Base-by-base conservation (phyloP, 495 filamentous ascomycete genomes). In the Durotheca rogersii region DNA sequence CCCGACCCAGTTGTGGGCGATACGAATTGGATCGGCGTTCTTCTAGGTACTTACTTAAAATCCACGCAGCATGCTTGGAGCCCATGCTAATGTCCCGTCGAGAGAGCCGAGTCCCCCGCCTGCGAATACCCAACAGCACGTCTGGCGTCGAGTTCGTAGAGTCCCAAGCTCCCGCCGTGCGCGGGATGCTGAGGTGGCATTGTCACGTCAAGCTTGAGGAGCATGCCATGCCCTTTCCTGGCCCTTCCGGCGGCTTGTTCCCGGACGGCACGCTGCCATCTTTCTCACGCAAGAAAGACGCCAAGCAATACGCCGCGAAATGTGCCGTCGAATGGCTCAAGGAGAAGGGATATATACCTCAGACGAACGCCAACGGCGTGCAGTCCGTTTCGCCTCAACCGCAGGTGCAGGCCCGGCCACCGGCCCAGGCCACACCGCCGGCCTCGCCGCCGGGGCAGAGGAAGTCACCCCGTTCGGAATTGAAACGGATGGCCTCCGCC, bases 221-320 rank as follows among this genome's bases (percentile, higher is more conserved):
- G 27, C 51, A 62, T 9, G 11, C 17, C 6, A 20, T 23, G 9
- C 15, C 37, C 1, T 71, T 75, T 36, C 71, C 70, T 6, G 30
- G 51, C 34, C 32, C 46, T 4, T 47, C 47, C 25, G 53, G 41
- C 23, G 65, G 61, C 11, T 44, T 56, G n/a, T 33, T 56, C 10
- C 15, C 39, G 34, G 31, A 60, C 19, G 42, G 46, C 16, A 33
- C 14, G 2, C 33, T 44, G 15, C 60, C 64, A 1, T 39, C 35
- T 2, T 75, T 73, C 41, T 21, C 51, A 17, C 57, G 54, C 18
- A 75, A 74, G 54, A 75, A 71, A 53, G 67, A 73, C 30, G 72
- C 74, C 18, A 74, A 71, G 49, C 53, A 62, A 35, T 75, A 73
- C 49, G 74, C 74, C 0, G 71, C 71, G 23, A 72, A 66, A 36